Base-by-base conservation (phyloP, 2,329 filamentous ascomycete species). In the Tolypocladium ophioglossoides region DNA sequence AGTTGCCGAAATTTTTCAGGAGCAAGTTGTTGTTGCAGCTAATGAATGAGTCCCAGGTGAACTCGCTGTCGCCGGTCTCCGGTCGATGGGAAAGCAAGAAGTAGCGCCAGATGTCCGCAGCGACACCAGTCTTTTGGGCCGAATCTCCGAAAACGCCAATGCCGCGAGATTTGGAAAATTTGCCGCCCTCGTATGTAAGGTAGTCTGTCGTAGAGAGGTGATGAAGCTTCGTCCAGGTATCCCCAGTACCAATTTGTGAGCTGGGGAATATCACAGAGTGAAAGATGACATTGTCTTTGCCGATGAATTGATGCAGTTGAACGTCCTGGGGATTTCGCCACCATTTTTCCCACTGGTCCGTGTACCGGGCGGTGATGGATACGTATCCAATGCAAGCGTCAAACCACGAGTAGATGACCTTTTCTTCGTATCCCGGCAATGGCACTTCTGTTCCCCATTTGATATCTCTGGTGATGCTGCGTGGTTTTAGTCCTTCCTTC, bases 321-420 rank as follows among this genome's bases (percentile, higher is more conserved):
- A 96, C 91, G 34, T 95, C 79, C 46, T 95, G 86, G 0, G 90
- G 89, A 68, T 95, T 87, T 66, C 87, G 85, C 91, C 91, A 96
- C 92, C 91, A 96, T 66, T 89, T 80, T 74, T 95, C 85, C 91
- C 91, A 96, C 58, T 95, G 79, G 54, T 82, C 77, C 4, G 91
- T 96, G 69, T 95, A 95, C 62, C 83, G 90, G 58, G 89, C 89
- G 1, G 92, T 96, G 62, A 96, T 96, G 1, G 90, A 95, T n/a
- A 90, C 85, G 68, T 96, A 96, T 20, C 91, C 91, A 64, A 96
- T 94, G 70, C 89, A 94, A 52, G 89, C 89, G 68, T 95, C 89
- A 66, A 96, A 89, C 89, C 86, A 89, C 57, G 95, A 90, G 65
- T 96, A 96, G 60, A 96, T 84, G 57, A 96, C 91, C 75, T 83